phyloP scores from a whole-genome alignment of 192 early-diverging fungal genomes.

The Dissophora ornata region DNA sequence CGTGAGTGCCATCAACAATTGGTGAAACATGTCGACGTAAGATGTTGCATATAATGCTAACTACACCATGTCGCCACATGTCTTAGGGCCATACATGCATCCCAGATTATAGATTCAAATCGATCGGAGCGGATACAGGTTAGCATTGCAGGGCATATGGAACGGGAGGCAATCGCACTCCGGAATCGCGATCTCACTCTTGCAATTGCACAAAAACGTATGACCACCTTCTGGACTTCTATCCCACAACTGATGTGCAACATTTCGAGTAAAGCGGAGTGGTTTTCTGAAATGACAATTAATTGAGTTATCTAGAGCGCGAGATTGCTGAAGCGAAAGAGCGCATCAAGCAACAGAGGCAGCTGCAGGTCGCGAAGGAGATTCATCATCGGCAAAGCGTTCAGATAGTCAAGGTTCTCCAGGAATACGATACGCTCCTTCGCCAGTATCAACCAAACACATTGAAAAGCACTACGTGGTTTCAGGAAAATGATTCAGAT shows the following conservation, averaged over 20 bases:
- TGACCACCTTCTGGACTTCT: too few species aligned
- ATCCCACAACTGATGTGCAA: too few species aligned
- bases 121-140: not conserved
- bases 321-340: slow-evolving; percentile 30
- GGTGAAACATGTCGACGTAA: not conserved
- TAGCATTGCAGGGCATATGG: not conserved
- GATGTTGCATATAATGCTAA: not conserved
- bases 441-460: not conserved
- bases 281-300: too few species aligned
- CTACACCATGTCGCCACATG: too few species aligned
- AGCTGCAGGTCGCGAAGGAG: slow-evolving; percentile 17
- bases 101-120: not conserved
- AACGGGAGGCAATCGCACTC: not conserved
- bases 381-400: slow-evolving; percentile 22
- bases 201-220: slow-evolving; percentile 35
- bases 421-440: slow-evolving; percentile 13
- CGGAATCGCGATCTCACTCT: slow-evolving; percentile 22
- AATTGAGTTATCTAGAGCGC: too few species aligned
- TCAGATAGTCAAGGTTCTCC: slow-evolving; percentile 3
- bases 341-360: slow-evolving; percentile 37
- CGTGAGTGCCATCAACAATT: slow-evolving; percentile 16
- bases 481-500: not conserved
- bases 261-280: too few species aligned
- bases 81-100: not conserved
- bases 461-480: not conserved